A percentile compares a stretch with the other conserved stretches of the same genome.
phyloP scores from a whole-genome alignment of 2,329 filamentous ascomycete species.

The Boeremia exigua region DNA sequence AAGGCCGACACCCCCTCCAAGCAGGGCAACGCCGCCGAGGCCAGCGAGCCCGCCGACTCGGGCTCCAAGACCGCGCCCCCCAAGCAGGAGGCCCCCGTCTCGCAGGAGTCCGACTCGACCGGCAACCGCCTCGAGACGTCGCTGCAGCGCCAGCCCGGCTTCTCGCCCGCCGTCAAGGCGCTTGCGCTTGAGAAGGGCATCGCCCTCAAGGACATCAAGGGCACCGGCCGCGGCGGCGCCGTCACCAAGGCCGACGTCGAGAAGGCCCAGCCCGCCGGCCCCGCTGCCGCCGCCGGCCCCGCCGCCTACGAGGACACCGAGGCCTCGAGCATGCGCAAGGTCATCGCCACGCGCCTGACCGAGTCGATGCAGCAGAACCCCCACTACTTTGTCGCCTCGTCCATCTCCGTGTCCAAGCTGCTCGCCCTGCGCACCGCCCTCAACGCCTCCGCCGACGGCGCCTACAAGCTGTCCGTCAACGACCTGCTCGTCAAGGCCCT shows the following conservation, averaged over 20 bases:
- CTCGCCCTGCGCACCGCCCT: conserved; percentile 94
- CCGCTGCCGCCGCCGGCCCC: conserved; percentile 57
- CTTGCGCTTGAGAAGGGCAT: conserved; percentile 86
- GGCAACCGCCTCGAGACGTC: conserved; percentile 80
- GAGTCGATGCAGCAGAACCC: conserved; percentile 93
- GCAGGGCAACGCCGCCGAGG: conserved; percentile 64
- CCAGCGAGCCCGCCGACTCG: conserved; percentile 65
- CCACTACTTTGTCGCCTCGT: conserved; percentile 95
- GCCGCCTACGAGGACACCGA: conserved; percentile 83
- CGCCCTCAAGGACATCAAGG: conserved; percentile 79
- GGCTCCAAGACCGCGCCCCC: conserved; percentile 65
- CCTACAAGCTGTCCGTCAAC: conserved; percentile 99
- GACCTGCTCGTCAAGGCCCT: conserved; percentile 99
- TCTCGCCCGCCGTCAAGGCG: conserved; percentile 75
- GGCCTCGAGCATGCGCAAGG: conserved; percentile 94
- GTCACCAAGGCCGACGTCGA: conserved; percentile 94
- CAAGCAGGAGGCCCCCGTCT: conserved; percentile 56
- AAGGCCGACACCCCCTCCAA: conserved; percentile 68
- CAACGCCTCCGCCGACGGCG: conserved; percentile 85
- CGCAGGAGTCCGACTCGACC: conserved; percentile 74
- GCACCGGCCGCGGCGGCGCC: conserved; percentile 81
- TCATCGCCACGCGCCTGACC: conserved; percentile 88
- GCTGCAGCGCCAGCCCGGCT: conserved; percentile 80
- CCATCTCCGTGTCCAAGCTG: conserved; percentile 91
- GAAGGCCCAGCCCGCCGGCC: conserved; percentile 71